Percentiles rank a stretch among this genome's conserved stretches.
Conservation (phyloP, 2,329 filamentous ascomycete species). For the Volutella citrinella region DNA sequence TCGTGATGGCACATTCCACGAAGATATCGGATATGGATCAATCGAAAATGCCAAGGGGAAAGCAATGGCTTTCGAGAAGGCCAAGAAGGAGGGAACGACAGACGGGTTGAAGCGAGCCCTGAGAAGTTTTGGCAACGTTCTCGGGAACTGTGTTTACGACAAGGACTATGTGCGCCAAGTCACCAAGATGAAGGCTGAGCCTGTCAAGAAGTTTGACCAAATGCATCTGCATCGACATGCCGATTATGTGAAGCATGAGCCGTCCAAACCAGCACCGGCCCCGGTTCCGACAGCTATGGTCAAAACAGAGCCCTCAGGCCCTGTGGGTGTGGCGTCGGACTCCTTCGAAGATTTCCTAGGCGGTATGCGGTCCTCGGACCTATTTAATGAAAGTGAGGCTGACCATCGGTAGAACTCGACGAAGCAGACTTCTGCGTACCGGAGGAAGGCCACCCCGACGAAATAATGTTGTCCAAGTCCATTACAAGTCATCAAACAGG, state of each 20-base stretch:
- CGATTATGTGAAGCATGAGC: constrained; percentile 66
- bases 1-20: constrained; percentile 92
- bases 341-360: constrained; percentile 52
- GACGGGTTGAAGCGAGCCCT: constrained; percentile 88
- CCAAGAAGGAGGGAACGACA: constrained; percentile 96
- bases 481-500: too few relatives aligned
- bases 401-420: constrained; percentile 60
- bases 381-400: constrained; percentile 36
- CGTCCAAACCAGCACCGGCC: constrained; percentile 23
- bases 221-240: constrained; percentile 78
- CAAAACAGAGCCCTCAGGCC: constrained; percentile 26
- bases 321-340: constrained; percentile 33
- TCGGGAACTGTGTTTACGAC: constrained; percentile 99
- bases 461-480: constrained; percentile 56
- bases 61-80: constrained; percentile 94
- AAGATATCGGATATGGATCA: constrained; percentile 95
- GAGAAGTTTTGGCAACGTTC: constrained; percentile 89
- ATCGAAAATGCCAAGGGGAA: constrained; percentile 97
- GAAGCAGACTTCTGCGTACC: constrained; percentile 72
- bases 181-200: constrained; percentile 80
- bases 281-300: constrained; percentile 14
- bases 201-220: constrained; percentile 70
- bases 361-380: constrained; percentile 40
- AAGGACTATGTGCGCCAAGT: constrained; percentile 89
- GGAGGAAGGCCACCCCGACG: constrained; percentile 71